Base-by-base conservation (phyloP, 768 basidiomycete species). In the Auricularia auricula-judae region DNA sequence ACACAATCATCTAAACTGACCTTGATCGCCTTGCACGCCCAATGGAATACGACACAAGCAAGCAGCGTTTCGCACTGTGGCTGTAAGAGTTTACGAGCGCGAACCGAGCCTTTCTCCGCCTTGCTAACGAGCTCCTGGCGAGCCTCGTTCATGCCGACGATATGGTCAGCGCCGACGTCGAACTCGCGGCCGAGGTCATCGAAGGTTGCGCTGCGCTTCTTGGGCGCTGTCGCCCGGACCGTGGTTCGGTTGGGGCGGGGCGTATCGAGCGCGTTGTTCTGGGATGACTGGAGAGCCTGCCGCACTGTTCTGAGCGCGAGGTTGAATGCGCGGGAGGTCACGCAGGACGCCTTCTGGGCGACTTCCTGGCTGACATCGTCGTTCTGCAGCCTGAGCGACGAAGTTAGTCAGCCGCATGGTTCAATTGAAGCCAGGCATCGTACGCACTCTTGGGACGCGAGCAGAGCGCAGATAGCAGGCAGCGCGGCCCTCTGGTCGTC, bases 391-490 rank as follows among this genome's bases (percentile, higher is more conserved):
- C 47, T 51, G 21, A 44, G 18, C 10, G 10, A 44, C 18, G 2
- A 44, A 11, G 43, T 44, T 44, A 44, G 43, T 11, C 43, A 18
- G 18, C 43, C 11, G 11, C 11, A 29, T 29, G 29, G 29, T 29
- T 29, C 29, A 29, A 29, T 29, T 44, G 18, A 44, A 44, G 43
- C 43, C 5, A 18, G 47, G 47, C 14, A 16, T 10, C 5, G 5
- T 18, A 51, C 47, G 14, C 47, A 83, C 83, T 74, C 72, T 72
- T 78, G 73, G 5, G 81, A 83, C 29, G 83, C 82, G 59, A 85
- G 70, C 62, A 76, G 76, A 34, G 81, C 79, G 66, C 82, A 84
- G 36, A 82, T 78, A 4, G 83, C 81, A 18, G 80, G 75, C 36
- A 83, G 64, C 23, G 79, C 83, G 23, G 76, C 36, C 2, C 59